Conservation (phyloP, 768 basidiomycete genomes). For the Holtermannia corniformis region DNA sequence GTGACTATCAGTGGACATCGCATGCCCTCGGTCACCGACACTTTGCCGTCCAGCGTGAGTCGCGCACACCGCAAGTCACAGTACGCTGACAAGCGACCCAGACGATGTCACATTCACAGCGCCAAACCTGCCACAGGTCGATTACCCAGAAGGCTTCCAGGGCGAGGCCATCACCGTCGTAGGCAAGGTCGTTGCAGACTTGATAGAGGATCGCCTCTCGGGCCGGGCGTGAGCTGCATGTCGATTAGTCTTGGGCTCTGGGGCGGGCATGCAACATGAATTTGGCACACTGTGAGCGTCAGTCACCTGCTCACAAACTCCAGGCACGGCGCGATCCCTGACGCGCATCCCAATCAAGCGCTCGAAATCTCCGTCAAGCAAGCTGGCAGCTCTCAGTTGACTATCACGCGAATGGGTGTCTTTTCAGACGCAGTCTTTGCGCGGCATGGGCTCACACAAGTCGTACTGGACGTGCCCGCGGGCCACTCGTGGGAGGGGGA, state of each 20-base stretch:
- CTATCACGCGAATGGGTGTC: too few species aligned
- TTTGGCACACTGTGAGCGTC: neutral
- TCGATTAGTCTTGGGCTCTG: neutral
- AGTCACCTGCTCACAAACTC: too few species aligned
- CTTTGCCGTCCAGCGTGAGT: constrained; percentile 29
- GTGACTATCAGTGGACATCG: constrained; percentile 51
- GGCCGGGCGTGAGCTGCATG: constrained; percentile 11
- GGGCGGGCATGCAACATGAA: neutral
- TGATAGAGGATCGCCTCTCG: constrained; percentile 58
- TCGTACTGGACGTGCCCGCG: neutral
- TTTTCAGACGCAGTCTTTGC: neutral
- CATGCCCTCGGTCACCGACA: constrained; percentile 37
- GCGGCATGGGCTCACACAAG: neutral
- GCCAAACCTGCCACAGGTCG: constrained; percentile 30
- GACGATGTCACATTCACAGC: constrained; percentile 30
- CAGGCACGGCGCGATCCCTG: too few species aligned
- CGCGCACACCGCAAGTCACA: neutral
- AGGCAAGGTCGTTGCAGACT: constrained; percentile 54
- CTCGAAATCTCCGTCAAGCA: too few species aligned
- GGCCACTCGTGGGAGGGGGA: neutral
- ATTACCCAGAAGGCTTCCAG: constrained; percentile 41
- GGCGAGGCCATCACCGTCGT: constrained; percentile 41
- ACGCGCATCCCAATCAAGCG: too few species aligned
- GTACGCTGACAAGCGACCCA: neutral
- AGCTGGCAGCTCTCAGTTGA: too few species aligned